phyloP scores from a whole-genome alignment of 2,329 filamentous ascomycete genomes.

The Cucurbitaria berberidis region DNA sequence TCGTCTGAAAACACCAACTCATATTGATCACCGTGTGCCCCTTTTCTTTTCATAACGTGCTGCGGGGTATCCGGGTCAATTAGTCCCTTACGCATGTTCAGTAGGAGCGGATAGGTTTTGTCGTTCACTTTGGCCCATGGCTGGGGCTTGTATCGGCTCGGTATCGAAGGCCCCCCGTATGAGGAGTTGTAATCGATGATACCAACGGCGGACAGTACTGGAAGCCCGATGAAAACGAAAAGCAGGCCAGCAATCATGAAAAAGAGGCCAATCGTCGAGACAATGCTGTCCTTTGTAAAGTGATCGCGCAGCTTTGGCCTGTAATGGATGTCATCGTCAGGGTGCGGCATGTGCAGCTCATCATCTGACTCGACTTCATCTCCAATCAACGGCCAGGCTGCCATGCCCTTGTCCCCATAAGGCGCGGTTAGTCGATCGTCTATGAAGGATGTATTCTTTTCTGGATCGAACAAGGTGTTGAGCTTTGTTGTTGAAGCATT shows the following conservation, averaged over 20 bases:
- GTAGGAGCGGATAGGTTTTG: conserved; percentile 54
- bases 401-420: conserved; percentile 50
- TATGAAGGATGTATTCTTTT: conserved; percentile 48
- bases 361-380: conserved; percentile 62
- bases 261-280: conserved; percentile 52
- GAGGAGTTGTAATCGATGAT: conserved; percentile 48
- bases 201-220: conserved; percentile 56
- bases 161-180: conserved; percentile 51
- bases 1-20: conserved; percentile 64
- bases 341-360: conserved; percentile 60
- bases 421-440: conserved; percentile 57
- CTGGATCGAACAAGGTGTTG: conserved; percentile 26
- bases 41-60: conserved; percentile 53
- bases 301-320: conserved; percentile 54
- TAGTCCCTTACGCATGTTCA: conserved; percentile 56
- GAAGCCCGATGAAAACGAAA: conserved; percentile 59
- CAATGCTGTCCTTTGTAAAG: conserved; percentile 52
- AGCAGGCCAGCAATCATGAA: conserved; percentile 57
- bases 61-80: conserved; percentile 61
- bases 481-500: conserved; percentile 36
- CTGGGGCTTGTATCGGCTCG: conserved; percentile 34
- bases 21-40: conserved; percentile 54
- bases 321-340: conserved; percentile 56
- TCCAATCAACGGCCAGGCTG: conserved; percentile 54
- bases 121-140: conserved; percentile 58